Conservation (phyloP, 2,329 filamentous ascomycete species). For the Stromatinia cepivora region DNA sequence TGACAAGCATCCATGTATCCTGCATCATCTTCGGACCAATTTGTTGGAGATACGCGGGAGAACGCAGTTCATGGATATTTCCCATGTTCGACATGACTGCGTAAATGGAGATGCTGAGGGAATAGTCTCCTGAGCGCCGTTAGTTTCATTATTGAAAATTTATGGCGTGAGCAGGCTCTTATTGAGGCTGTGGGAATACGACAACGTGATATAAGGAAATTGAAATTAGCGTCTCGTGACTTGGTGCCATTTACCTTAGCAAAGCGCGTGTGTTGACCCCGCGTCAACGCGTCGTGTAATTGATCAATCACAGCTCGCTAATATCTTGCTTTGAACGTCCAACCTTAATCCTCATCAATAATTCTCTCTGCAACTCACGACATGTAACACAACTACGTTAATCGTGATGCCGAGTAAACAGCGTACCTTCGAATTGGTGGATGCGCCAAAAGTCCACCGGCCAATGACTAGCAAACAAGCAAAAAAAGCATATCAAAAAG, state of each 20-base stretch:
- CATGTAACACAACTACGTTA: neutral
- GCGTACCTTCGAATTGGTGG: constrained; percentile 46
- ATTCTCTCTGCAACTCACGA: no score
- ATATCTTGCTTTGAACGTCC: neutral
- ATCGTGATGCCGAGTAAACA: constrained; percentile 7
- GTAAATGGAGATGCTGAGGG: no score
- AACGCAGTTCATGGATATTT: no score
- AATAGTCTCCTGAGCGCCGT: no score
- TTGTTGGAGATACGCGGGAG: no score
- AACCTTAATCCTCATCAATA: neutral
- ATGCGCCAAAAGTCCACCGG: constrained; percentile 35
- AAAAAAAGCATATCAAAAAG: constrained; percentile 49
- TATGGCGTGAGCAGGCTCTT: no score
- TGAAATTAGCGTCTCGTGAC: neutral
- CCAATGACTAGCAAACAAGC: constrained; percentile 54
- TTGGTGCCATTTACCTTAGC: neutral
- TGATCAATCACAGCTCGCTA: neutral
- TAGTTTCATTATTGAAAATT: no score
- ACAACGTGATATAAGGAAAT: neutral
- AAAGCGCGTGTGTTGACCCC: neutral
- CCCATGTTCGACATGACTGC: no score
- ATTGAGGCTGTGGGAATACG: neutral
- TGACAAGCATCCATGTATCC: no score
- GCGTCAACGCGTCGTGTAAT: neutral
- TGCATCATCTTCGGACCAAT: no score